phyloP scores from a whole-genome alignment of 2,329 filamentous ascomycete species.

The Macrophomina phaseolina region DNA sequence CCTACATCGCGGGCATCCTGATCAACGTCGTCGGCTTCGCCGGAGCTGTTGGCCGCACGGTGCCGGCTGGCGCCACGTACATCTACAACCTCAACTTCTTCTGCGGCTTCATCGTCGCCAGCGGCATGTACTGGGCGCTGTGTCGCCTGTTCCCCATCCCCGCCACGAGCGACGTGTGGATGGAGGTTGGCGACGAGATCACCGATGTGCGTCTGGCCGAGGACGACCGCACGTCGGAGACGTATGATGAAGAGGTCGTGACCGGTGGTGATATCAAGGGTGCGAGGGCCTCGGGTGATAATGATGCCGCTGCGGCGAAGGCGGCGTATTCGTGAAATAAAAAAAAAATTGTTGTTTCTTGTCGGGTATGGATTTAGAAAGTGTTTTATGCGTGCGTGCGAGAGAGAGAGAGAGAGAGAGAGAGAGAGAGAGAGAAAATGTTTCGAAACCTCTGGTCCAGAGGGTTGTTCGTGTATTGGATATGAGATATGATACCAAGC shows the following conservation, averaged over 20 bases:
- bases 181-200: constrained; percentile 73
- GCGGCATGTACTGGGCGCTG: constrained; percentile 70
- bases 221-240: constrained; percentile 29
- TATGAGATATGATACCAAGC: constrained; percentile 12
- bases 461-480: no score
- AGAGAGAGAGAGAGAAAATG: no score
- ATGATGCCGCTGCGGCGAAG: neutral
- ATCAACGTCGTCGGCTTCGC: constrained; percentile 93
- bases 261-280: constrained; percentile 8
- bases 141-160: constrained; percentile 74
- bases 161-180: constrained; percentile 76
- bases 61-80: constrained; percentile 80
- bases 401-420: no score
- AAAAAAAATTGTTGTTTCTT: neutral
- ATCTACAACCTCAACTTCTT: constrained; percentile 95
- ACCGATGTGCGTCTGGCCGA: constrained; percentile 40
- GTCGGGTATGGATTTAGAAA: neutral
- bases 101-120: constrained; percentile 76
- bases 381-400: no score
- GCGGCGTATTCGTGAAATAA: neutral
- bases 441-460: no score
- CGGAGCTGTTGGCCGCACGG: constrained; percentile 73
- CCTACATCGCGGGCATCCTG: constrained; percentile 82
- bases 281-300: neutral
- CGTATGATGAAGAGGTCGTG: constrained; percentile 26